These are phyloP conservation scores for Pleurotus tuoliensis DNA, from an alignment of 768 basidiomycete genomes.

Conservation along the genomic window DNA sequence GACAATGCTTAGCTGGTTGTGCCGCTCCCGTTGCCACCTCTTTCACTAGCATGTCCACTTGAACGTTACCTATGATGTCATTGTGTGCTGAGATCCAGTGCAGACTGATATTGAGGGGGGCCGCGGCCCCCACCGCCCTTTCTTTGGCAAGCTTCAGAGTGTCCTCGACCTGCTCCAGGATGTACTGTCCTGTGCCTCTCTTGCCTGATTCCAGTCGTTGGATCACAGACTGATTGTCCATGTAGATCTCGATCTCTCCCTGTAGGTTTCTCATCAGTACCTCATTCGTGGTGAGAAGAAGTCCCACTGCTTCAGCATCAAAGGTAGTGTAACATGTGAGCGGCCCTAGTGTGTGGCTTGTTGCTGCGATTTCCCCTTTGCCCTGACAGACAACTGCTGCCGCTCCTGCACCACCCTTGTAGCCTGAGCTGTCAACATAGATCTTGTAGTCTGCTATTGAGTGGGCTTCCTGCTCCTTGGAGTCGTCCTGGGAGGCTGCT, in stretches of 20 bases:
- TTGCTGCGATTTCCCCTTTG: background rate
- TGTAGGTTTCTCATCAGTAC: background rate
- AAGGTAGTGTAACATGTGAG: background rate
- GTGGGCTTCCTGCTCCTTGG: background rate
- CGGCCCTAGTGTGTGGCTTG: background rate
- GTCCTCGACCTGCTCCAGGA: background rate
- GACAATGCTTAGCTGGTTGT: too few species aligned
- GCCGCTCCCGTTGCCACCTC: background rate
- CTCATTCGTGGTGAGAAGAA: background rate
- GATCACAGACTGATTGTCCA: background rate
- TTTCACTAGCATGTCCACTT: background rate
- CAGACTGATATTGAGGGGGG: background rate
- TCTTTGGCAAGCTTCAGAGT: background rate
- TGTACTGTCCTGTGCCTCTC: background rate
- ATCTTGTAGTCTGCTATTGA: background rate
- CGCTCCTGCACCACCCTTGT: background rate
- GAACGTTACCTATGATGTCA: background rate
- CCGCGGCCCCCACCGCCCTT: background rate
- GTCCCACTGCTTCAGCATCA: constrained; percentile 9
- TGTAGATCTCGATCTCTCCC: too few species aligned
- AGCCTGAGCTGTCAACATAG: background rate
- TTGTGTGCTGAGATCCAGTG: background rate
- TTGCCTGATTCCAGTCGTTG: background rate
- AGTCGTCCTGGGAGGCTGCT: background rate
- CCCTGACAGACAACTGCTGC: background rate